phyloP scores from a whole-genome alignment of 2,329 filamentous ascomycete species.

The Myriosclerotinia duriaeana region DNA sequence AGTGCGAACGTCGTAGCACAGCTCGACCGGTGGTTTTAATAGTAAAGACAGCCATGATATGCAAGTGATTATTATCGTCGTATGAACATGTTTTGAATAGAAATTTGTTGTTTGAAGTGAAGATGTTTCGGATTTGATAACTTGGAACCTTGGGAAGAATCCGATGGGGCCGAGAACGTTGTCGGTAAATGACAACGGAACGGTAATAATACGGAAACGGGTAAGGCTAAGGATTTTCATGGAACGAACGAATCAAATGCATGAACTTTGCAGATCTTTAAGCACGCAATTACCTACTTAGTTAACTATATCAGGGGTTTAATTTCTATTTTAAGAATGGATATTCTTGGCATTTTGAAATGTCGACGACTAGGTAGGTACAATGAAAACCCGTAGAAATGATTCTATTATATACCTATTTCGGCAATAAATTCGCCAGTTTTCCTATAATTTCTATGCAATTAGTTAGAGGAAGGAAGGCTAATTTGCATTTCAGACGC shows the following conservation, averaged over 20 bases:
- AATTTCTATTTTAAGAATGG: background rate
- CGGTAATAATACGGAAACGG: constrained; percentile 4
- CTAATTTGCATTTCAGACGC: too few relatives aligned
- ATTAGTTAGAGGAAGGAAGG: too few relatives aligned
- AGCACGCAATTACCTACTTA: background rate
- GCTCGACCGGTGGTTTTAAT: constrained; percentile 30
- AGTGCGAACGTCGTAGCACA: constrained; percentile 31
- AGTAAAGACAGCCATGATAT: constrained; percentile 32
- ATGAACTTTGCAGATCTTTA: background rate
- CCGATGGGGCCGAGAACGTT: background rate
- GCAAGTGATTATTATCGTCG: constrained; percentile 17
- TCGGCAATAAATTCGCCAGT: too few relatives aligned
- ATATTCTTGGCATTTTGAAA: background rate
- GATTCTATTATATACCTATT: background rate
- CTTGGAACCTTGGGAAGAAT: too few relatives aligned
- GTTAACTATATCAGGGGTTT: background rate
- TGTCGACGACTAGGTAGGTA: background rate
- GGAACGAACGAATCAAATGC: background rate
- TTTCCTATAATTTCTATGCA: background rate
- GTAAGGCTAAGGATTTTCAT: background rate
- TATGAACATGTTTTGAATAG: constrained; percentile 25
- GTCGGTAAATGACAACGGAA: background rate
- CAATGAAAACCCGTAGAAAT: background rate
- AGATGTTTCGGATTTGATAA: constrained; percentile 6
- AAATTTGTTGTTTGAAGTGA: background rate